Conservation (phyloP, 345 rosid species). For the Salix suchowensis region DNA sequence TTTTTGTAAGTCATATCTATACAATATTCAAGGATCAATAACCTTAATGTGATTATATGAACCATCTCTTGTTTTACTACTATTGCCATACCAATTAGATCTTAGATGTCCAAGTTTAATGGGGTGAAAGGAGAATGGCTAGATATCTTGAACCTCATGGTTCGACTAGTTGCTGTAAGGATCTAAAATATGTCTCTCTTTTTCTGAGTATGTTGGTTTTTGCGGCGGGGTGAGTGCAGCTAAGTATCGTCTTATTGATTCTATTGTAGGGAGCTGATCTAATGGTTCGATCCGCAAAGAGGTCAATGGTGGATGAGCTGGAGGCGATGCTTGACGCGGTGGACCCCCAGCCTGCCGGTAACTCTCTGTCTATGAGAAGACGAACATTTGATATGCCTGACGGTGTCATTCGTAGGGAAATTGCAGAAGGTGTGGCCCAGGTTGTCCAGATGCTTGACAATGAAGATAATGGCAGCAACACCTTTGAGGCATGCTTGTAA, state of each 20-base stretch:
- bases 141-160: neutral
- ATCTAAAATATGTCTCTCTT: neutral
- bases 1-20: neutral
- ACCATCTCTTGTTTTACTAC: neutral
- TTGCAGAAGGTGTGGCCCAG: conserved; percentile 78
- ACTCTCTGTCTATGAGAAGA: conserved; percentile 63
- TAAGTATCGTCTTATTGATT: neutral
- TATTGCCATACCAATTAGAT: neutral
- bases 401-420: conserved; percentile 55
- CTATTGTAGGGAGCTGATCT: conserved; percentile 62
- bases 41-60: neutral
- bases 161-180: neutral
- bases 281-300: conserved; percentile 75
- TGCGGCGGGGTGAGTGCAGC: neutral
- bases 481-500: conserved; percentile 30
- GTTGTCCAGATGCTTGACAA: conserved; percentile 69
- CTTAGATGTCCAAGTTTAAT: neutral
- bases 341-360: conserved; percentile 77
- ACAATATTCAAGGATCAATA: neutral
- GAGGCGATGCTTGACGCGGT: conserved; percentile 90
- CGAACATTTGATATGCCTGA: conserved; percentile 92
- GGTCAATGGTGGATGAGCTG: conserved; percentile 81
- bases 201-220: neutral
- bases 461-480: conserved; percentile 31
- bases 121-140: neutral